Evolutionary conservation across 495 filamentous ascomycete genomes (phyloP), one percentile per base, ranked within the genome.

Genomic region (Penicillium canescens): DNA sequence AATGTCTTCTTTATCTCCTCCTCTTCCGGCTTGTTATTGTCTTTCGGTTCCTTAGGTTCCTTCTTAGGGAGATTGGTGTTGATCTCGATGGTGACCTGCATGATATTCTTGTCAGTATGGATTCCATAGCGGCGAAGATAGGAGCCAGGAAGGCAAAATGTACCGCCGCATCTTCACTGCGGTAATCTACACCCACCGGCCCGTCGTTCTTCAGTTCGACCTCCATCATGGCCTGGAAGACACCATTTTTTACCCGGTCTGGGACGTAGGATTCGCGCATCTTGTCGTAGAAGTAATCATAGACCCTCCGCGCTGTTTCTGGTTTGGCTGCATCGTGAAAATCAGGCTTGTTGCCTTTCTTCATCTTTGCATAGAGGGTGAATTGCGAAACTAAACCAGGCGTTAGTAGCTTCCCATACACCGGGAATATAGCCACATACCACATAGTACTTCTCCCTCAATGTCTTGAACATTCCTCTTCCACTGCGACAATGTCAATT

Each of bases 171-270:
- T 86, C 83, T 60, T 78, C 71, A 78, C 81, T 86, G 70, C 75
- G 73, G 71, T 81, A 86, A 66, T 85, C 75, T 55, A 86, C 70
- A 85, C 90, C 83, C 80, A 96, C 92, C 68, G 92, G 92, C 51
- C 92, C 93, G 66, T 98, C 92, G 60, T 98, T 98, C 34, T 96
- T 86, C 21, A 96, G 66, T 54, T 89, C 88, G 52, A 97, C 94
- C 61, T 97, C 88, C 94, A 98, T 99, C 92, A 96, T 96, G 46
- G 95, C 94, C 61, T 96, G 92, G 68, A 98, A 99, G 34, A 96
- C 85, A 12, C 95, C 95, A 65, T 98, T 87, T 63, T 95, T 92
- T 54, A 99, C 92, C 57, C 82, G 87, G 13, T 91, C 90, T 7
- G 82, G 68, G 4, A 73, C 68, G 66, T 98, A 95, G 4, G 82